Evolutionary conservation across 2,329 filamentous ascomycete species (phyloP).

Genomic region (Fusarium oligoseptatum): DNA sequence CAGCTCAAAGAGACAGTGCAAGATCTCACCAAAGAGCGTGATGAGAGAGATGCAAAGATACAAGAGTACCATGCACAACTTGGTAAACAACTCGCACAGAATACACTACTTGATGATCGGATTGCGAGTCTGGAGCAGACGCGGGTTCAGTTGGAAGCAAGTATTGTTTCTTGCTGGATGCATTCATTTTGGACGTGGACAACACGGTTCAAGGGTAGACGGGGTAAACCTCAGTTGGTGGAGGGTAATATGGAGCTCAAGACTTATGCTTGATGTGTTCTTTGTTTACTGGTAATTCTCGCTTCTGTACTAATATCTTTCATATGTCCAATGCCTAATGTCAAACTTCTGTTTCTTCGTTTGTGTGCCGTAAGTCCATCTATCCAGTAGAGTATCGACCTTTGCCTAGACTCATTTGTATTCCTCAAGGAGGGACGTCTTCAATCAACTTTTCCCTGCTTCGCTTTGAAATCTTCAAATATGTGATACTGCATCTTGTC

Average conservation of each 20-base stretch:
- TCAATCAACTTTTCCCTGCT: not conserved
- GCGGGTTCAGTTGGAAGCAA: not conserved
- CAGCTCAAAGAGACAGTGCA: not conserved
- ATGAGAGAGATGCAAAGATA: not conserved
- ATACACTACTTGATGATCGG: not conserved
- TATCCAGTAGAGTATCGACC: not conserved
- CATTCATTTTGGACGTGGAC: slow-evolving; percentile 4
- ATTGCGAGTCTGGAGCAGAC: not conserved
- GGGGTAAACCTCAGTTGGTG: not conserved
- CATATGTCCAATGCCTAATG: not conserved
- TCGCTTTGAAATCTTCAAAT: not conserved
- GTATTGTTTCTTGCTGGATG: slow-evolving; percentile 1
- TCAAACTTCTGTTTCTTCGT: not conserved
- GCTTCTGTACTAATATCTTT: not conserved
- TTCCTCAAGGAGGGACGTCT: not conserved
- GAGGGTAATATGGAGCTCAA: not conserved
- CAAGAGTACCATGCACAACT: not conserved
- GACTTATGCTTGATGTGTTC: not conserved
- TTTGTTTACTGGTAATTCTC: not conserved
- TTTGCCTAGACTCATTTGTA: not conserved
- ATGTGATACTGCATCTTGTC: not conserved
- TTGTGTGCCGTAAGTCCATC: not conserved
- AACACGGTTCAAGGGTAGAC: not conserved
- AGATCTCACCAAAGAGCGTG: not conserved
- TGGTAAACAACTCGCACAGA: not conserved